Evolutionary conservation across 2,329 filamentous ascomycete species (phyloP), one percentile per base, ranked within the genome.

Genomic region (Xylariaceae sp.): DNA sequence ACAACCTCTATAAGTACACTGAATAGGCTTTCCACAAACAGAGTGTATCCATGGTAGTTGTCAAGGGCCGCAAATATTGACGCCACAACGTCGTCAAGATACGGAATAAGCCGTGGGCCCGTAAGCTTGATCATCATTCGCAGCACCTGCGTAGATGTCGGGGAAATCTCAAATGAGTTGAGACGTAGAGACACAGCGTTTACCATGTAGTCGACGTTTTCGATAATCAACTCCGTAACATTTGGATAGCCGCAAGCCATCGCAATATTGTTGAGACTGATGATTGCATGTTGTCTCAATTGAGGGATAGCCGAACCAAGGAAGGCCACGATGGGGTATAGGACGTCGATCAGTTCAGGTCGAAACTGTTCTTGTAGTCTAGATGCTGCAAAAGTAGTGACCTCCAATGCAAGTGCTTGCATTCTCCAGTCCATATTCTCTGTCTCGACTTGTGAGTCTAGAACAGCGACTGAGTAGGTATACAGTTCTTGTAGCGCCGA

Each of bases 171-270:
- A 60, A 96, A 89, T 0, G 89, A 89, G 63, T 96, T 96, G 7
- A 99, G 80, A 57, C 91, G 88, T 56, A 97, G 72, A 0, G 89
- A 89, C 15, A 99, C 84, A 0, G 94, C 89, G 66, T 97, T 97
- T 56, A 97, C 86, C 72, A 99, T 88, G 68, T 99, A 99, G 70
- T 99, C 94, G 15, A 90, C 92, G 57, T 99, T 99, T 49, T 88
- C 84, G 26, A 97, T 81, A 37, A 99, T 86, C 60, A 99, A 75
- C 15, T 88, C 84, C 22, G 62, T 86, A 4, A 92, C 87, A 62
- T 79, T 85, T 0, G 67, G 57, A 64, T 97, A 99, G 1, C 81
- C 83, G 63, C 90, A 96, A 0, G 86, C 80, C 2, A 71, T 67
- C 1, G 92, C 86, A n/a, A 96, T 76, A 16, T 84, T 82, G 65